Conservation (phyloP, 805 yeast genomes). For the Cyberlindnera saturnus region DNA sequence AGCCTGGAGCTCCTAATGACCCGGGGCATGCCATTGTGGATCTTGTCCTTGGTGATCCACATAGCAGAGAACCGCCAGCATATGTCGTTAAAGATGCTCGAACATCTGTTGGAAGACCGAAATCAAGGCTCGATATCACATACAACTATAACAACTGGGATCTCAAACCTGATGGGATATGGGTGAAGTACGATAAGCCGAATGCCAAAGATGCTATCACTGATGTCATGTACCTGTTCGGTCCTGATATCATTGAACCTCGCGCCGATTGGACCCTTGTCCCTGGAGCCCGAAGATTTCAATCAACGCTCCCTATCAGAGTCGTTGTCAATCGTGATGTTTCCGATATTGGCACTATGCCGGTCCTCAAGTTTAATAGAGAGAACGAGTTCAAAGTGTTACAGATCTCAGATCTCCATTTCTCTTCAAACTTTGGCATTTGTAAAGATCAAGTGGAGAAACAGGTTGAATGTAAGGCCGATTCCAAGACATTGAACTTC, state of each 20-base stretch:
- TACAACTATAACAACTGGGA: slow-evolving; percentile 34
- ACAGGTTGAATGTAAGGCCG: slow-evolving; percentile 42
- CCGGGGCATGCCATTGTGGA: slow-evolving; percentile 34
- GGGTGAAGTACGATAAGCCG: slow-evolving; percentile 45
- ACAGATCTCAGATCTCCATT: slow-evolving; percentile 64
- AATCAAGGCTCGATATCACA: slow-evolving; percentile 18
- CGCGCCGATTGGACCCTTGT: slow-evolving; percentile 47
- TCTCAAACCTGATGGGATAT: slow-evolving; percentile 42
- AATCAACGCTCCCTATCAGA: slow-evolving; percentile 3
- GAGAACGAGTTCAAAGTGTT: slow-evolving; percentile 49
- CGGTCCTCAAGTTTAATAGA: slow-evolving; percentile 18
- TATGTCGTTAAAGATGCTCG: slow-evolving; percentile 30
- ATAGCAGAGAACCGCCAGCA: slow-evolving; percentile 31
- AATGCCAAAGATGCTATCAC: slow-evolving; percentile 31
- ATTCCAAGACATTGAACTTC: slow-evolving; percentile 44
- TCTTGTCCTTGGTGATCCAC: slow-evolving; percentile 34
- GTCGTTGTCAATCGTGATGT: slow-evolving; percentile 4
- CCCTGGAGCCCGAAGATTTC: slow-evolving; percentile 10
- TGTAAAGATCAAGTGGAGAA: slow-evolving; percentile 36
- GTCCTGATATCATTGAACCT: slow-evolving; percentile 51
- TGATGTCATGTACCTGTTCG: slow-evolving; percentile 47
- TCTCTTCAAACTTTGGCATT: slow-evolving; percentile 50
- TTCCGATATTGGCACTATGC: neutral
- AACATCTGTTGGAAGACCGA: slow-evolving; percentile 22
- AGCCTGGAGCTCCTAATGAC: slow-evolving; percentile 5